A percentile compares a stretch with the other conserved stretches of the same genome.
Conservation (phyloP, 177 flowering plant species). For the Vitis hybrid region DNA sequence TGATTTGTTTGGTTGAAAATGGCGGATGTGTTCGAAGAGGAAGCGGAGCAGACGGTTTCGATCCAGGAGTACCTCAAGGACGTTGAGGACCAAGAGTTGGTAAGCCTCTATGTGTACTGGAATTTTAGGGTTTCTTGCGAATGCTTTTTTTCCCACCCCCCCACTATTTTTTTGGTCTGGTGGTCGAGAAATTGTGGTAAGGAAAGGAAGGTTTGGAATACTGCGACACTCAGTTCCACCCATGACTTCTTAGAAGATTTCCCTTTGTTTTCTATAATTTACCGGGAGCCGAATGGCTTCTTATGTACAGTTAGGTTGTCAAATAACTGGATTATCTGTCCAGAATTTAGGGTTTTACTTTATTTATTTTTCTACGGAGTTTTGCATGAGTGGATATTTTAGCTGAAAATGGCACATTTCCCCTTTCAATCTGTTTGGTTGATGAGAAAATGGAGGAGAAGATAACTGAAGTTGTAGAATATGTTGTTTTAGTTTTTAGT, state of each 20-base stretch:
- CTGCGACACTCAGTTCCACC: no score
- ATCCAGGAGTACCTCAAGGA: conserved; percentile 72
- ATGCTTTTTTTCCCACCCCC: neutral
- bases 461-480: neutral
- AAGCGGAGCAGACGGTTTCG: conserved; percentile 65
- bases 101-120: conserved; percentile 16
- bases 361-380: no score
- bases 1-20: conserved; percentile 28
- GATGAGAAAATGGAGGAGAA: neutral
- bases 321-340: no score
- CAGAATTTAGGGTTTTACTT: no score
- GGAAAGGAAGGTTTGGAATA: no score
- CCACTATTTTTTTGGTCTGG: neutral
- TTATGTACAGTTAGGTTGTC: no score
- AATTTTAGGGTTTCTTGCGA: conserved; percentile 1
- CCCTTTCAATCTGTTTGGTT: neutral
- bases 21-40: conserved; percentile 71
- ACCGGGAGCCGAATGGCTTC: no score
- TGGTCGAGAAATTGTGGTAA: no score
- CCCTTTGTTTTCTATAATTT: no score
- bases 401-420: no score
- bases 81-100: conserved; percentile 84
- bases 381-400: no score
- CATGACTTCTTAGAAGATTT: no score
- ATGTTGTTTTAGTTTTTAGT: neutral